A percentile compares a stretch with the other conserved stretches of the same genome.
Conservation (phyloP, 768 basidiomycete genomes). For the Russula foetens region DNA sequence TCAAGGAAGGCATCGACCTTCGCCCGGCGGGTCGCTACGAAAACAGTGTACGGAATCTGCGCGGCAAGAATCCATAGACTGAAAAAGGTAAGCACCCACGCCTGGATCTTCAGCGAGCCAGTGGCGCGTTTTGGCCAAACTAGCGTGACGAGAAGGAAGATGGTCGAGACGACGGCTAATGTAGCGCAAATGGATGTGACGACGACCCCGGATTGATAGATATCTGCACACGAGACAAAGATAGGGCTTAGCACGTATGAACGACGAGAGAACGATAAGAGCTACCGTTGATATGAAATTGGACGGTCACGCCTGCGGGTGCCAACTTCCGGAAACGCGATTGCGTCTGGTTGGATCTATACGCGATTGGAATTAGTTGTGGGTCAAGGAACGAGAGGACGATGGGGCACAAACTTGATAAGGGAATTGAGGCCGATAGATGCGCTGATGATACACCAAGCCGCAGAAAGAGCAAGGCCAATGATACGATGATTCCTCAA, state of each 20-base stretch:
- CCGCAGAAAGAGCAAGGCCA: conserved; percentile 26
- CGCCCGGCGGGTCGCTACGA: conserved; percentile 39
- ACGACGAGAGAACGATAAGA: conserved; percentile 14
- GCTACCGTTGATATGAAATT: conserved; percentile 16
- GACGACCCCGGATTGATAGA: conserved; percentile 20
- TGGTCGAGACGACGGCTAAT: conserved; percentile 30
- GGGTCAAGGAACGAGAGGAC: not conserved
- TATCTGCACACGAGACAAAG: conserved; percentile 17
- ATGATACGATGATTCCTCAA: conserved; percentile 22
- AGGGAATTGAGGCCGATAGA: conserved; percentile 28
- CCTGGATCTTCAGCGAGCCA: conserved; percentile 25
- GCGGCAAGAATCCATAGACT: conserved; percentile 41
- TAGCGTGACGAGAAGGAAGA: conserved; percentile 24
- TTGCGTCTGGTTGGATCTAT: conserved; percentile 13
- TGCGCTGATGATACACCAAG: conserved; percentile 26
- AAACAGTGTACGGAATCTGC: conserved; percentile 39
- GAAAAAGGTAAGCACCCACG: conserved; percentile 34
- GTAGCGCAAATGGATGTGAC: conserved; percentile 21
- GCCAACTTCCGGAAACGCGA: not conserved
- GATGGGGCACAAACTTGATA: conserved; percentile 22
- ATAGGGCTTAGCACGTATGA: conserved; percentile 11
- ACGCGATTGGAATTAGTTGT: not conserved
- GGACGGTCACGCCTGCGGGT: conserved; percentile 12
- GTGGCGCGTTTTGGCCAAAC: conserved; percentile 15
- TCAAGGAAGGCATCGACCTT: conserved; percentile 36